Base-by-base conservation (phyloP, 306 rosid genomes). In the Argentina anserina region DNA sequence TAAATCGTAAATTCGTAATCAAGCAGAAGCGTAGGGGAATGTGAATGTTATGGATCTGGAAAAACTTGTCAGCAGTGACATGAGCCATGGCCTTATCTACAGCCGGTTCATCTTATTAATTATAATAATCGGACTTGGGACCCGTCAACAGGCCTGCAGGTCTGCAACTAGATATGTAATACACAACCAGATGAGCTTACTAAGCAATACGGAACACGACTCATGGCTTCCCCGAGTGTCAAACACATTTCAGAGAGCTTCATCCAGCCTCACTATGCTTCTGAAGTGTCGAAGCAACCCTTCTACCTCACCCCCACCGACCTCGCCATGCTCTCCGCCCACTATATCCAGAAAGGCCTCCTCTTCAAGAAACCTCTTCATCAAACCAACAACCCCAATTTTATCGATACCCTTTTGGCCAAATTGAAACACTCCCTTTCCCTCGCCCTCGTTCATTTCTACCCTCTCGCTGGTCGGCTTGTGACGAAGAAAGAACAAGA, bases 291-390 rank as follows among this genome's bases (percentile, higher is more conserved):
- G 4, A 72, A 78, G 39, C 53, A 67, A 14, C 80, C 81, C 42
- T 64, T 65, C 21, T 26, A 87, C 87, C 58, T 92, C 49, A 2
- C 78, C 4, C 90, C 87, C 2, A 71, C 58, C 61, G 98, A 90
- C 26, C 61, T 87, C 9, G 18, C 21, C 58, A 61, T 86, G 90
- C 67, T 90, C 47, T 84, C 95, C 0, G n/a, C 1, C 1, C 58
- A 83, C 65, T 87, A 90, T 3, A 92, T 88, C 39, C 96, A 89
- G 43, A 85, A 86, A 41, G 96, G 97, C 6, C 88, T 90, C 4
- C 83, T 88, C 62, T 90, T 85, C 78, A 72, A 66, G 36, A 92
- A 83, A 37, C 90, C 97, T 7, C 74, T 50, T 17, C 20, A 76
- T 17, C 20, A 76, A 12, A 15, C 66, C 1, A 2, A 3, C 1